These are phyloP conservation scores for Haplosporangium sp. DNA, from an alignment of 371 early-diverging fungal species.

Conservation along the genomic window DNA sequence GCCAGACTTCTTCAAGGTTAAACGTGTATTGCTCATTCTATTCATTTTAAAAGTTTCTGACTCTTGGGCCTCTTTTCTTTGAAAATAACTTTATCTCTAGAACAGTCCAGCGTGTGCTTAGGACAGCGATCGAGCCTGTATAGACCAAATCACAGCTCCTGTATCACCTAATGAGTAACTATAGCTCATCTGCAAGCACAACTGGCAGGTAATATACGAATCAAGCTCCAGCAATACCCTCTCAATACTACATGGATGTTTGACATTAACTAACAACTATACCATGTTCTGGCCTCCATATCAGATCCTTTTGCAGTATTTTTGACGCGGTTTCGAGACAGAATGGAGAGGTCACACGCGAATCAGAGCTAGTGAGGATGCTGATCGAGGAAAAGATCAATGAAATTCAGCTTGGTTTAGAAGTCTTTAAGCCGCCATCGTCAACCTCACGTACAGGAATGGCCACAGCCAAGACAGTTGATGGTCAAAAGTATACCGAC, in stretches of 20 bases:
- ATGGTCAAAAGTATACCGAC: slow-evolving; percentile 37
- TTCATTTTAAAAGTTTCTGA: background rate
- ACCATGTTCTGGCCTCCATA: background rate
- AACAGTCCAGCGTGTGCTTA: background rate
- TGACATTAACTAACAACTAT: background rate
- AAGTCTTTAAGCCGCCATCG: slow-evolving; percentile 45
- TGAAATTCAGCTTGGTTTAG: slow-evolving; percentile 34
- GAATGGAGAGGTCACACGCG: background rate
- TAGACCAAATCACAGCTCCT: background rate
- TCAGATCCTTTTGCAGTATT: slow-evolving; percentile 31
- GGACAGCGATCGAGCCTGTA: background rate
- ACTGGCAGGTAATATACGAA: background rate
- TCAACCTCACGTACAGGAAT: slow-evolving; percentile 30
- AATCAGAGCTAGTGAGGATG: slow-evolving; percentile 4
- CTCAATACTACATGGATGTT: background rate
- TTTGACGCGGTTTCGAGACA: slow-evolving; percentile 20
- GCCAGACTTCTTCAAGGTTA: background rate
- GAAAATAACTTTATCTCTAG: background rate
- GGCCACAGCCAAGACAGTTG: slow-evolving; percentile 23
- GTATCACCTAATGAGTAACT: slow-evolving; percentile 5
- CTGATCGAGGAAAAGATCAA: slow-evolving; percentile 19
- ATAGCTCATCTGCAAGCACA: background rate
- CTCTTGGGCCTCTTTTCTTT: background rate
- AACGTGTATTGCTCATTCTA: background rate
- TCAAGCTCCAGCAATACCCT: background rate